Base-by-base conservation (phyloP, 176 grass and related monocot genomes). In the Pontederia crassipes region DNA sequence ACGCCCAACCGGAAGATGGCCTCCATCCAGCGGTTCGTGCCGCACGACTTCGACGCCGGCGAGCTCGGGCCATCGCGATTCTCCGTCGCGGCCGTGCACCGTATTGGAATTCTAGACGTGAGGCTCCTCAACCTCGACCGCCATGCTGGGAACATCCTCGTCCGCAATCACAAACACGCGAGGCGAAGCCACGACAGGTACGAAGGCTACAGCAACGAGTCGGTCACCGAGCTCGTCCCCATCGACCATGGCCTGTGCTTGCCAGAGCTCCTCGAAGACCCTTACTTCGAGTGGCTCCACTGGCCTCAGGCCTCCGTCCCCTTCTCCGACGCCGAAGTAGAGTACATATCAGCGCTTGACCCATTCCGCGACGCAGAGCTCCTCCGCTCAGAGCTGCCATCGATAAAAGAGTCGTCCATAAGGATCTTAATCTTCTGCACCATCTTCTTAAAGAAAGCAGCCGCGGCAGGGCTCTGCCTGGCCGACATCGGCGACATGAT, bases 221-320 rank as follows among this genome's bases (percentile, higher is more conserved):
- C 60, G 9, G 51, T 46, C 67, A 68, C 63, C 5, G 87, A 96
- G 62, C 87, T 91, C 4, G 86, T 96, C 26, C 92, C 92, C 7
- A 96, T 96, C 62, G 92, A 96, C 60, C 92, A 96, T 50, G 92
- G 87, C 1, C 83, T 96, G 47, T 96, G 92, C 78, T 74, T 96
- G 17, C 92, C 92, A 28, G 87, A 96, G 60, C 59, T 83, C 47
- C 83, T 91, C 2, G 81, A 91, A 11, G 83, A 87, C 50, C 92
- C 92, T 1, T 96, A 96, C 73, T 96, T 96, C 81, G 92, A 96
- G 78, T 96, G 92, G 92, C 78, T 91, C 63, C 86, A 96, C 70
- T 96, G 92, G 92, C 92, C 92, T 50, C 86, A 89, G 76, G 49
- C 92, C 12, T 68, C 77, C 17, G 69, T 81, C 14, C 76, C 76